Base-by-base conservation (phyloP, 1,284 basidiomycete species). In the Boletus smithii region DNA sequence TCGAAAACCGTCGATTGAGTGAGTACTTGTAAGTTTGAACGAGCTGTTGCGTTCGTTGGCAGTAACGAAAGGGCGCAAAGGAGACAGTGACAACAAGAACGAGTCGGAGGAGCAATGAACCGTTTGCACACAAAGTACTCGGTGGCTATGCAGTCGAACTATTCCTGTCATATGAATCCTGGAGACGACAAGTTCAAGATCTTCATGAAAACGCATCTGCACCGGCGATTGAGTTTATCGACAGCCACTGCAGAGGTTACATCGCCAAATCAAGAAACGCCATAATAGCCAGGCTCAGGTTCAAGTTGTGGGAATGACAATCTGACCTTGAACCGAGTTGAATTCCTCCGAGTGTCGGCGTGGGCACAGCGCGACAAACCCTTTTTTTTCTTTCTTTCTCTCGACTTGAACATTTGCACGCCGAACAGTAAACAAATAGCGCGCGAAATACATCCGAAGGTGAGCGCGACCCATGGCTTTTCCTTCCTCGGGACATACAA, bases 251-350 rank as follows among this genome's bases (percentile, higher is more conserved):
- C 46, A 41, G 24, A 31, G 23, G 31, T 48, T 35, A 9, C 50
- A n/a, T n/a, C n/a, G n/a, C n/a, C n/a, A 44, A 27, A 16, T 20
- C 22, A 42, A 4, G 11, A 10, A 11, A 36, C 23, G 30, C 5
- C 24, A 5, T 24, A 8, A 5, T 24, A 8, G 18, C 35, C 30
- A 39, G 22, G 18, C 9, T 16, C 35, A 14, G 42, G 20, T 30
- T 16, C 35, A 14, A 43, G 20, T 30, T 32, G 53, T 56, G 58
- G 48, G 48, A 59, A 54, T 40, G 50, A 22, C 24, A 18, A 24
- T 17, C 44, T 53, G 35, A 37, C 37, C 20, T 44, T n/a, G 18
- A 35, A 37, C 26, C 29, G 35, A 26, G 18, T 36, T 8, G 38
- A n/a, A 35, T 32, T 36, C 39, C 29, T 39, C n/a, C 16, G 8